phyloP scores from a whole-genome alignment of 1,284 basidiomycete genomes.

The Fomitiporia mediterranea region DNA sequence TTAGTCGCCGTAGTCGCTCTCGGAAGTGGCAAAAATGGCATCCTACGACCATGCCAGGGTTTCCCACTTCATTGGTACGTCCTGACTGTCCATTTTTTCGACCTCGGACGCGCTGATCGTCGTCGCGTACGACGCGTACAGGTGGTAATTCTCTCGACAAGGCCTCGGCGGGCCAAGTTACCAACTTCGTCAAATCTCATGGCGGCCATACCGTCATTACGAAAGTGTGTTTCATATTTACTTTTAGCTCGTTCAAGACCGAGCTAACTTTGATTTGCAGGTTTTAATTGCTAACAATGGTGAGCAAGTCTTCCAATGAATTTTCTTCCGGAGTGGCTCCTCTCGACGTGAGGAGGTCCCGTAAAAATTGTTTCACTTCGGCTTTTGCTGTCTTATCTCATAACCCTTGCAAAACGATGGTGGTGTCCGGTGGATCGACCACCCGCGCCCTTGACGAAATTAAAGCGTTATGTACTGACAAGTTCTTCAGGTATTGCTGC shows the following conservation, averaged over 20 bases:
- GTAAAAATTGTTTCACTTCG: too few relatives aligned
- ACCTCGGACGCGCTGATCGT: conserved; percentile 21
- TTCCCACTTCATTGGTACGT: conserved; percentile 79
- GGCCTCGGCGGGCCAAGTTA: conserved; percentile 74
- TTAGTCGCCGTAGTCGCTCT: neutral
- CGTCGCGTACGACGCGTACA: conserved; percentile 40
- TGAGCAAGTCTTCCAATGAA: too few relatives aligned
- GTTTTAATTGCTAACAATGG: conserved; percentile 97
- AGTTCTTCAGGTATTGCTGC: conserved; percentile 84
- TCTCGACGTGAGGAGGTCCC: neutral
- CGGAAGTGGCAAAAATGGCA: conserved; percentile 41
- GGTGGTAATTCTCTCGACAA: conserved; percentile 90
- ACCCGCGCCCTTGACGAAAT: neutral
- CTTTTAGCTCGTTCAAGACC: neutral
- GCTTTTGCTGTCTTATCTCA: too few relatives aligned
- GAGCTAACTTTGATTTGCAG: conserved; percentile 36
- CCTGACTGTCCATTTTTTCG: neutral
- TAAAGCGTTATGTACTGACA: conserved; percentile 25
- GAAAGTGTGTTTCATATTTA: conserved; percentile 57
- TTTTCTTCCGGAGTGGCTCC: neutral
- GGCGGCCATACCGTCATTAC: conserved; percentile 99
- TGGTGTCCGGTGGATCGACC: neutral
- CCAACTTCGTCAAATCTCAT: conserved; percentile 88
- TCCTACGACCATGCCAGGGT: conserved; percentile 75
- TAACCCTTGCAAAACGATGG: neutral